Conservation (phyloP, 176 grass and related monocot species). For the Ensete ventricosum region DNA sequence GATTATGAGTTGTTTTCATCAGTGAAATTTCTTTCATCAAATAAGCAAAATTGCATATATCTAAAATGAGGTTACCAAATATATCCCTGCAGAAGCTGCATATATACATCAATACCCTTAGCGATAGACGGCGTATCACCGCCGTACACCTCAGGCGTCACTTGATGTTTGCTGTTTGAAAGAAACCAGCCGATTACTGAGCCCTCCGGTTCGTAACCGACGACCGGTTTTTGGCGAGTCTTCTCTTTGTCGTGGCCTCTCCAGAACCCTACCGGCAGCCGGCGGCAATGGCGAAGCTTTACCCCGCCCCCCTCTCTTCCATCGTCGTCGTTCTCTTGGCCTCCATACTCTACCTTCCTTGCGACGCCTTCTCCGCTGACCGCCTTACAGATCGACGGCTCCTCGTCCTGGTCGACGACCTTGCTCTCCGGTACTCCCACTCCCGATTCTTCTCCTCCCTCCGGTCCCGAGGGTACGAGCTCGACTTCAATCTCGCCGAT, state of each 20-base stretch:
- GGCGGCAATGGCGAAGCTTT: slow-evolving; percentile 30
- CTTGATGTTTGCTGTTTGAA: not conserved
- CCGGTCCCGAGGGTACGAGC: slow-evolving; percentile 58
- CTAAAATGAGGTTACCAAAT: too few relatives aligned
- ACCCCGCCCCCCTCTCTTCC: not conserved
- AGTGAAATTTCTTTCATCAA: too few relatives aligned
- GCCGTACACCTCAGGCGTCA: not conserved
- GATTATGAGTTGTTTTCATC: too few relatives aligned
- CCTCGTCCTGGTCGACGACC: slow-evolving; percentile 80
- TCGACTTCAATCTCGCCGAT: slow-evolving; percentile 76
- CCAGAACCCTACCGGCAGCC: slow-evolving; percentile 29
- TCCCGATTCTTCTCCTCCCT: slow-evolving; percentile 71
- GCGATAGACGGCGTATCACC: too few relatives aligned
- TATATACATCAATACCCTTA: too few relatives aligned
- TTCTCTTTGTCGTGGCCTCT: not conserved
- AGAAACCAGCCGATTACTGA: not conserved
- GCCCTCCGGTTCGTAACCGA: not conserved
- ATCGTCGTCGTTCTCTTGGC: slow-evolving; percentile 15
- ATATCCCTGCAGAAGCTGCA: too few relatives aligned
- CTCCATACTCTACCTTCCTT: not conserved
- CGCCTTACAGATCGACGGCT: slow-evolving; percentile 42
- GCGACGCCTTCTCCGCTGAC: slow-evolving; percentile 19
- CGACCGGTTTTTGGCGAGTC: not conserved
- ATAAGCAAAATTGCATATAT: too few relatives aligned
- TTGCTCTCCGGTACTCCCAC: slow-evolving; percentile 71